Conservation (phyloP, 2,329 filamentous ascomycete species). For the Colletotrichum sublineola region DNA sequence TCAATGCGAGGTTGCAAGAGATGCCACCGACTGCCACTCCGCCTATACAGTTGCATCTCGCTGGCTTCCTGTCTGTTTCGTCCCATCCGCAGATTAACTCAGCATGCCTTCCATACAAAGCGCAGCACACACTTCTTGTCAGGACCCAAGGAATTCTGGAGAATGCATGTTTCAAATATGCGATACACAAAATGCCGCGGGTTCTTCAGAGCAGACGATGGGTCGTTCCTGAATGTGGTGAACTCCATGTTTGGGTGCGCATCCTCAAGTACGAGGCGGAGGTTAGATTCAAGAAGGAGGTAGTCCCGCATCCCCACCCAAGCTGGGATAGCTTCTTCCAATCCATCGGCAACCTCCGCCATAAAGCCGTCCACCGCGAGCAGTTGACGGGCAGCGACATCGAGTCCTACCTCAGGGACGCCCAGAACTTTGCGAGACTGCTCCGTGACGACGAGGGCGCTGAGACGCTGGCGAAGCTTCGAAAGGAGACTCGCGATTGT, state of each 20-base stretch:
- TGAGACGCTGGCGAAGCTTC: background rate
- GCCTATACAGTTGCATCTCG: background rate
- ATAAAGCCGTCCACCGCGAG: background rate
- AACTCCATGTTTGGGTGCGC: background rate
- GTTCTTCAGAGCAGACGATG: background rate
- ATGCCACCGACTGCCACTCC: background rate
- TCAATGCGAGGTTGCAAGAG: background rate
- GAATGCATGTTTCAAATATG: background rate
- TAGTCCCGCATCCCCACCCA: background rate
- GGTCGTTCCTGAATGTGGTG: background rate
- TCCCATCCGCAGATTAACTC: background rate
- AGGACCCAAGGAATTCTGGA: background rate
- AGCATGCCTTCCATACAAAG: background rate
- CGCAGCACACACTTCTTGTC: background rate
- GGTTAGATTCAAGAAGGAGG: background rate
- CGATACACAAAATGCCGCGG: background rate
- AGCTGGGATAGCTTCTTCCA: background rate
- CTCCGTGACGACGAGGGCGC: constrained; percentile 50
- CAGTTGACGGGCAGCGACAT: background rate
- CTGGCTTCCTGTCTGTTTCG: background rate
- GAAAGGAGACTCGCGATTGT: background rate
- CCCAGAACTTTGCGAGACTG: background rate
- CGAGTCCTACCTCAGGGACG: background rate
- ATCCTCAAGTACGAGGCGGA: background rate
- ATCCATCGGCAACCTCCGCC: background rate